Base-by-base conservation (phyloP, 768 basidiomycete species). In the Agaricus blazei region DNA sequence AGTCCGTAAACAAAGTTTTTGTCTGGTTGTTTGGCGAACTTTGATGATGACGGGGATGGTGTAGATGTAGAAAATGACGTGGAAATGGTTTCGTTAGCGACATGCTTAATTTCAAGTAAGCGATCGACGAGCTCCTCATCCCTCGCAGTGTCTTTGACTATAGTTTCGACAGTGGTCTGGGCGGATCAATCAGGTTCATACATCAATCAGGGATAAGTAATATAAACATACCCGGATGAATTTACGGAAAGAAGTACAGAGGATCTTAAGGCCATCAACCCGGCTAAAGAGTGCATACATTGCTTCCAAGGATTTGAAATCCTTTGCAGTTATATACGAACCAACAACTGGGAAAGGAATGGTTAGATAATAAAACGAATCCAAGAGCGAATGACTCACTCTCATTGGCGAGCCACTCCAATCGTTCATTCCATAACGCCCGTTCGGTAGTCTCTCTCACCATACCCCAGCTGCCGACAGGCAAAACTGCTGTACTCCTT, bases 61-160 rank as follows among this genome's bases (percentile, higher is more conserved):
- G 59, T 24, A 37, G 46, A 43, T 27, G 57, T 29, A 26, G 77
- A 62, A 67, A 92, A 91, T 38, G 82, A 76, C 0, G 68, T 66
- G 4, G 63, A 62, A 37, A 87, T 74, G 4, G 81, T 69, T 0
- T 66, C 64, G 60, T 88, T 81, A 2, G 79, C 77, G 36, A 81
- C 75, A 5, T 74, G 64, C 63, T 88, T 90, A 71, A 90, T 82
- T 8, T 79, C 71, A 36, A 93, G 77, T 0, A 95, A 78, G 19
- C 78, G 74, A 19, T 81, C 74, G 3, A 95, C 85, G 90, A 95
- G 93, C 19, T 79, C 74, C 9, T 89, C 90, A 52, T 93, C 93
- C 12, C 71, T 72, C 4, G 70, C 70, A 3, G 62, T 59, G 62
- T 90, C 85, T 46, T 77, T 80, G 56, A 93, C 87, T 57, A 93